Conservation (phyloP, 371 early-diverging fungal genomes). For the Cokeromyces recurvatus region DNA sequence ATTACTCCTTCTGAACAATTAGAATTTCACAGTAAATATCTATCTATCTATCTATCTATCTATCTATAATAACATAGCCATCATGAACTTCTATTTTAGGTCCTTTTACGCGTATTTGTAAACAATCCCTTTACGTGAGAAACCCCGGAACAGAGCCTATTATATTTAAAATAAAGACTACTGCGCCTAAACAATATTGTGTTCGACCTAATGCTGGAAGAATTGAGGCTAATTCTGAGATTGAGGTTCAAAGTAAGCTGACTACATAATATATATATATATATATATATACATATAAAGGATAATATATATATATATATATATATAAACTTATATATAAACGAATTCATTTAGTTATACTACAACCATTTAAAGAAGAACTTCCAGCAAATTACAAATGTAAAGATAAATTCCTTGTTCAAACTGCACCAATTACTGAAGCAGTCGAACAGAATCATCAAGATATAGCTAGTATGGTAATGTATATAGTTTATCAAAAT, state of each 20-base stretch:
- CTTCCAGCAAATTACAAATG: slow-evolving; percentile 76
- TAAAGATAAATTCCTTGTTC: slow-evolving; percentile 94
- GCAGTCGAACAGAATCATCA: slow-evolving; percentile 39
- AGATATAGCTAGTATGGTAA: too few species aligned
- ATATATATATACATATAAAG: too few species aligned
- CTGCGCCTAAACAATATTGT: slow-evolving; percentile 96
- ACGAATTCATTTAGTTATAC: slow-evolving; percentile 63
- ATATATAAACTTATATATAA: too few species aligned
- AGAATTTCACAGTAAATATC: slow-evolving; percentile 54
- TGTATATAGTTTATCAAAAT: too few species aligned
- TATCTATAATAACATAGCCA: too few species aligned
- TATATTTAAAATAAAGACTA: slow-evolving; percentile 97
- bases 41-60: too few species aligned
- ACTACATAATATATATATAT: too few species aligned
- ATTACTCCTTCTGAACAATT: slow-evolving; percentile 53
- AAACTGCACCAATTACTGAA: slow-evolving; percentile 75
- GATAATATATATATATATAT: too few species aligned
- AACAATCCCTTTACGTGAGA: slow-evolving; percentile 58
- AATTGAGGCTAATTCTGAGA: slow-evolving; percentile 66
- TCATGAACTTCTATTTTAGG: slow-evolving; percentile 51
- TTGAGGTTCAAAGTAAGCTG: slow-evolving; percentile 73
- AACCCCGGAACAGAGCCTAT: slow-evolving; percentile 69
- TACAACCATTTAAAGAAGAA: slow-evolving; percentile 88
- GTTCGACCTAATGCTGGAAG: slow-evolving; percentile 94
- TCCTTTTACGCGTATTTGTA: slow-evolving; percentile 69